These are phyloP conservation scores for Coffea canephora DNA, from an alignment of 257 asterid species.

Conservation along the genomic window DNA sequence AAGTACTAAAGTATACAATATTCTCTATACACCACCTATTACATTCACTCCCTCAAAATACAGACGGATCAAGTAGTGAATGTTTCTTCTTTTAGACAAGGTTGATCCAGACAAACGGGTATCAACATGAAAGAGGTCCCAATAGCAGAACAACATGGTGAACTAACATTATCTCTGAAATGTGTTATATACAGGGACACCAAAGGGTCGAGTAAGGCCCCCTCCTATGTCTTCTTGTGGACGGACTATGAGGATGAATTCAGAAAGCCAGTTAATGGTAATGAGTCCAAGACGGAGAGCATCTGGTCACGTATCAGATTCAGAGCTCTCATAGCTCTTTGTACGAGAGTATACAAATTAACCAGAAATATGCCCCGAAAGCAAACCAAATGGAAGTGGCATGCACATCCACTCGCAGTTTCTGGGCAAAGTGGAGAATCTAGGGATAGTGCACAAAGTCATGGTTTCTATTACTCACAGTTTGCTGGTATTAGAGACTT, in stretches of 20 bases:
- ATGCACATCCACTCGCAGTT: not conserved
- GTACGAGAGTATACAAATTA: not conserved
- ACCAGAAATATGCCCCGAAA: not conserved
- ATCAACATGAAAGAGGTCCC: not conserved
- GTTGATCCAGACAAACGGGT: not conserved
- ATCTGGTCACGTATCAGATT: conserved; percentile 75
- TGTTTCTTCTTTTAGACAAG: not conserved
- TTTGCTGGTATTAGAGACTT: not conserved
- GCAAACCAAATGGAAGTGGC: not conserved
- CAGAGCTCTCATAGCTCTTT: conserved; percentile 50
- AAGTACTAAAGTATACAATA: not conserved
- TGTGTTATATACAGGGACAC: conserved; percentile 49
- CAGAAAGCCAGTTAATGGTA: conserved; percentile 50
- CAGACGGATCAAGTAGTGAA: not conserved
- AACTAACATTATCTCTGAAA: not conserved
- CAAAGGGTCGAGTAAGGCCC: conserved; percentile 61
- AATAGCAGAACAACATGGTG: not conserved
- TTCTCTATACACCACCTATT: not conserved
- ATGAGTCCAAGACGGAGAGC: conserved; percentile 54
- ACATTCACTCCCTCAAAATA: not conserved
- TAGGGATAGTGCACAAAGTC: not conserved
- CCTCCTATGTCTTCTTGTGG: conserved; percentile 48
- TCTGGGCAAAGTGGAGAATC: not conserved
- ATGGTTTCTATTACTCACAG: not conserved
- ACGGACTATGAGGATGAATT: conserved; percentile 54